Evolutionary conservation across 768 basidiomycete species (phyloP).

Genomic region (Psilocybe cubensis): DNA sequence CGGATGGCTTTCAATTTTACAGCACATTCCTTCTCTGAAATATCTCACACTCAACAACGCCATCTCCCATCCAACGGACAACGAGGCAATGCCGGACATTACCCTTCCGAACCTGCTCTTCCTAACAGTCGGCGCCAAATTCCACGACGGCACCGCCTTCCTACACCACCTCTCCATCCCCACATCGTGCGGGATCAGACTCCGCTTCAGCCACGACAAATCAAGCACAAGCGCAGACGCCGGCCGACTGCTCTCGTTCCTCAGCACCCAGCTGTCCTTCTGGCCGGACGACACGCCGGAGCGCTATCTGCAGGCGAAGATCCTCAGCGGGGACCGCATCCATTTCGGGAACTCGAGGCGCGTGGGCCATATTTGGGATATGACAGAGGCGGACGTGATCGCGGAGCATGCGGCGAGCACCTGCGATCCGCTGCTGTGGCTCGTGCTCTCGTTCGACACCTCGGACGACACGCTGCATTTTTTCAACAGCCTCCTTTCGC

Average conservation of each 20-base stretch:
- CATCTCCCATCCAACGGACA: conserved; percentile 13
- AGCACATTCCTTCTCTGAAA: conserved; percentile 22
- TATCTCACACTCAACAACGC: conserved; percentile 26
- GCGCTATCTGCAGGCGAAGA: conserved; percentile 27
- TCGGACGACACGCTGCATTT: conserved; percentile 16
- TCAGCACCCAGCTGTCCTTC: conserved; percentile 20
- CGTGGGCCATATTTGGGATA: conserved; percentile 26
- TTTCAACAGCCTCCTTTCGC: conserved; percentile 20
- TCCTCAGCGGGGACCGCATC: conserved; percentile 24
- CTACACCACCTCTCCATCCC: conserved; percentile 21
- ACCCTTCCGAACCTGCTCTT: conserved; percentile 22
- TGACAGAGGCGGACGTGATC: conserved; percentile 22
- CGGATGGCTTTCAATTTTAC: conserved; percentile 24
- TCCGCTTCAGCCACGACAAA: conserved; percentile 15
- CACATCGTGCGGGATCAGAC: conserved; percentile 21
- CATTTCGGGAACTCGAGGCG: conserved; percentile 28
- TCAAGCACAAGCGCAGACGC: conserved; percentile 1
- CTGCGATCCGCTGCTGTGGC: conserved; percentile 25
- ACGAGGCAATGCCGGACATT: conserved; percentile 5
- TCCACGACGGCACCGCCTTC: conserved; percentile 20
- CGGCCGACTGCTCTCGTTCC: conserved; percentile 17
- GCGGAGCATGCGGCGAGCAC: no score
- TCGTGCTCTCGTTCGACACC: conserved; percentile 19
- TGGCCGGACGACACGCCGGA: conserved; percentile 14
- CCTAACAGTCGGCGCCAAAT: conserved; percentile 20